Base-by-base conservation (phyloP, 441 rosid genomes). In the Pelargonium australe region DNA sequence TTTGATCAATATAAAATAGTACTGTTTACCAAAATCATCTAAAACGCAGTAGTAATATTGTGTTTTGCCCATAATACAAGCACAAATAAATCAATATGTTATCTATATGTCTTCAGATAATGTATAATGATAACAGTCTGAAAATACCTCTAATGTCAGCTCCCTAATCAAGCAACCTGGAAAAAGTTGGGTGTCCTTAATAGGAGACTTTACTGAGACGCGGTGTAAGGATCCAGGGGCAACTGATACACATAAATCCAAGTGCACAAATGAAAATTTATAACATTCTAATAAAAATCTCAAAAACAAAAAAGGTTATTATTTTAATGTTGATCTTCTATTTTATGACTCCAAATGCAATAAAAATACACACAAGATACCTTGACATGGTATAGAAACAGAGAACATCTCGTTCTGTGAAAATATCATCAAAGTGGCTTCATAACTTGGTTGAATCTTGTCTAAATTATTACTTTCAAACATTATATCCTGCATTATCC, bases 111-210 rank as follows among this genome's bases (percentile, higher is more conserved):
- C 62, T 57, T 57, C 62, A 57, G 17, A 57, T 57, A 25, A 57
- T 17, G 10, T 17, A 7, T 57, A 57, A 69, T 43, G 57, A 69
- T 43, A 69, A 60, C 55, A 69, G n/a, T 43, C 8, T 55, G 70
- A 63, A 7, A 58, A 66, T 83, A 89, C 95, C 95, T 89, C 87
- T 64, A 91, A 75, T 65, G 66, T 70, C 9, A 83, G 77, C 60
- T 79, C 69, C 67, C 79, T 69, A 69, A 87, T 63, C 45, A 71
- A 69, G 9, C 62, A 80, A 68, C 77, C 90, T 6, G 89, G 89
- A 72, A 76, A 79, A 78, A 87, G 63, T 37, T 68, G 72, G 49
- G 75, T 73, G 53, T 75, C 75, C 44, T 53, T 70, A 20, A 66
- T 37, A 31, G 67, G 65, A 67, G 85, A 75, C 44, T 64, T 66